A percentile compares a stretch with the other conserved stretches of the same genome.
These are phyloP conservation scores for Hypomyces rosellus DNA, from an alignment of 2,329 filamentous ascomycete species.

Conservation along the genomic window DNA sequence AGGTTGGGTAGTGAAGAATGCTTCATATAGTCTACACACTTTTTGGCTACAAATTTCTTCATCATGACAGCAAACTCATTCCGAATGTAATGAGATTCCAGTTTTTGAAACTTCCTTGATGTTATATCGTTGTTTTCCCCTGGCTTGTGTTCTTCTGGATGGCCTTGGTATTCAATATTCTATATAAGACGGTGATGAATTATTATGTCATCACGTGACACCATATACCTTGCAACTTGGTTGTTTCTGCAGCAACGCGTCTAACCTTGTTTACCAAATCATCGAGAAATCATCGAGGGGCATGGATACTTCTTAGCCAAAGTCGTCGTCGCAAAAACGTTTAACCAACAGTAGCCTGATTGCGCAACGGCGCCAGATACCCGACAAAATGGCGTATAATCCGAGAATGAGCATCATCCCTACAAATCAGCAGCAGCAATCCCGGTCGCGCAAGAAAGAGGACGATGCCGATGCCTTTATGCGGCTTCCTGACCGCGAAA, in stretches of 20 bases:
- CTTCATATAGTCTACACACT: too few species aligned
- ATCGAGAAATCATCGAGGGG: not conserved
- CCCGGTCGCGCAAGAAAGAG: conserved; percentile 51
- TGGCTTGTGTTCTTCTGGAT: too few species aligned
- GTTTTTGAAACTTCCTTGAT: too few species aligned
- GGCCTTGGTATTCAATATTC: too few species aligned
- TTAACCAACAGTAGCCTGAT: not conserved
- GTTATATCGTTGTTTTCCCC: too few species aligned
- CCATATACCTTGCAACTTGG: too few species aligned
- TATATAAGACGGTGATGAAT: too few species aligned
- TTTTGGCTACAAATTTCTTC: too few species aligned
- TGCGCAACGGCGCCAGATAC: not conserved
- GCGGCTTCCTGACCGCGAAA: conserved; percentile 64
- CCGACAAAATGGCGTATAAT: conserved; percentile 49
- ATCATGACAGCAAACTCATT: too few species aligned
- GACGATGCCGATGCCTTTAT: conserved; percentile 55
- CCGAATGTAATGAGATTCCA: too few species aligned
- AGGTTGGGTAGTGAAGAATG: too few species aligned
- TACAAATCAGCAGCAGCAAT: conserved; percentile 41
- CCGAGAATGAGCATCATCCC: conserved; percentile 56
- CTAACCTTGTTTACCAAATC: conserved; percentile 2
- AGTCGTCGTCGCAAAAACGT: not conserved
- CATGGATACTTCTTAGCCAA: not conserved
- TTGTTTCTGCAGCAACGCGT: conserved; percentile 13
- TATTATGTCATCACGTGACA: too few species aligned